These are phyloP conservation scores for Penicillium riverlandense DNA, from an alignment of 495 filamentous ascomycete species.

Conservation along the genomic window DNA sequence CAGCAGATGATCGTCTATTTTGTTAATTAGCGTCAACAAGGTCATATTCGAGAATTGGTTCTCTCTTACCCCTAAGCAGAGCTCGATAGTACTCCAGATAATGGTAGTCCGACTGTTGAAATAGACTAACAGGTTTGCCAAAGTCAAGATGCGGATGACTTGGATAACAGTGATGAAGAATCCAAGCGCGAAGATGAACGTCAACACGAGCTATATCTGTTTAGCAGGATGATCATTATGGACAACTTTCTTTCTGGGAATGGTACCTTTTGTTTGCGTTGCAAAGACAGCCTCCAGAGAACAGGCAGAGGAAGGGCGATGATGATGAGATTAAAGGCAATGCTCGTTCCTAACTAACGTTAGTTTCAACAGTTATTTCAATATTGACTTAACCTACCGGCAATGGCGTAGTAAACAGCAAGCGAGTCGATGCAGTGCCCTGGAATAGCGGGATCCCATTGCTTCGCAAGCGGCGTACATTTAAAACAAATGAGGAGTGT, in stretches of 20 bases:
- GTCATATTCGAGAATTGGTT: not conserved
- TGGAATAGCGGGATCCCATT: conserved; percentile 36
- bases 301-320: conserved; percentile 43
- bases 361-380: too few relatives aligned
- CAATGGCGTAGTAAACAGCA: conserved; percentile 30
- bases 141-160: conserved; percentile 45
- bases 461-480: conserved; percentile 25
- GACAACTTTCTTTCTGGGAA: too few relatives aligned
- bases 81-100: conserved; percentile 46
- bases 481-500: conserved; percentile 4
- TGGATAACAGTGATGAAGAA: conserved; percentile 49
- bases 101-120: conserved; percentile 39
- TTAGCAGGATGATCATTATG: too few relatives aligned
- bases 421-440: conserved; percentile 35
- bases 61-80: conserved; percentile 34
- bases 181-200: conserved; percentile 41
- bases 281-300: conserved; percentile 33
- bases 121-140: conserved; percentile 33
- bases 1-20: conserved; percentile 30
- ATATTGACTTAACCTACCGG: conserved; percentile 1
- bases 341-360: conserved; percentile 3
- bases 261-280: conserved; percentile 10
- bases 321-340: conserved; percentile 43
- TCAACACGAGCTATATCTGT: conserved; percentile 19
- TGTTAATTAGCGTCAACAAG: not conserved